Base-by-base conservation (phyloP, 129 eudicot species). In the Centrapalus pauciflorus region DNA sequence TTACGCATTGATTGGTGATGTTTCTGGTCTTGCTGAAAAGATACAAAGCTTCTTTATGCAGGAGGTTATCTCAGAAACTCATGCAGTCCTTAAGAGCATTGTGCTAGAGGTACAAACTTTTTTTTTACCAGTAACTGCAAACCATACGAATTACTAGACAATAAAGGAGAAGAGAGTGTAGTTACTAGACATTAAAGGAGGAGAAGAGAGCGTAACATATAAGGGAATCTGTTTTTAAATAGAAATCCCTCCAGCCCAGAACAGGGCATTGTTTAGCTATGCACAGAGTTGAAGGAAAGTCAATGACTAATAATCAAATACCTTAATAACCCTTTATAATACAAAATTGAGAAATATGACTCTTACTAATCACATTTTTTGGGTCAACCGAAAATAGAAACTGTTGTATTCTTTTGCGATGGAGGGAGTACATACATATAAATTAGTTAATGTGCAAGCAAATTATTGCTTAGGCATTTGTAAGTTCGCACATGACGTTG, bases 21-120 rank as follows among this genome's bases (percentile, higher is more conserved):
- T 94, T 68, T 72, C 99, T 69, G 97, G 97, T 69, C 95, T 94
- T 67, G 95, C 95, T 80, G 97, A 89, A 66, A 94, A 94, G 77
- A 77, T 94, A 33, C 99, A 94, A 67, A 94, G 99, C 84, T 89
- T 89, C 81, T 94, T 89, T 66, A 86, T 94, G 99, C 99, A 94
- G 82, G 97, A 94, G 75, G 97, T 94, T 68, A 90, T 94, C 21
- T 84, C 95, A 61, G 93, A 84, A 81, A 89, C 97, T n/a, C 99
- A 89, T 63, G 62, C 84, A 17, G 90, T 77, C 27, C 69, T 94
- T 69, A 89, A 85, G 77, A 74, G 74, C 71, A 80, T 83, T 38
- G 74, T 89, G 79, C 80, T 73, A 73, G 90, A 84, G 93, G 99
- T 86, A 82, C 41, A 68, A n/a, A n/a, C n/a, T n/a, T n/a, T n/a